These are phyloP conservation scores for Solanum gandarillasii DNA, from an alignment of 257 asterid species.

Conservation along the genomic window DNA sequence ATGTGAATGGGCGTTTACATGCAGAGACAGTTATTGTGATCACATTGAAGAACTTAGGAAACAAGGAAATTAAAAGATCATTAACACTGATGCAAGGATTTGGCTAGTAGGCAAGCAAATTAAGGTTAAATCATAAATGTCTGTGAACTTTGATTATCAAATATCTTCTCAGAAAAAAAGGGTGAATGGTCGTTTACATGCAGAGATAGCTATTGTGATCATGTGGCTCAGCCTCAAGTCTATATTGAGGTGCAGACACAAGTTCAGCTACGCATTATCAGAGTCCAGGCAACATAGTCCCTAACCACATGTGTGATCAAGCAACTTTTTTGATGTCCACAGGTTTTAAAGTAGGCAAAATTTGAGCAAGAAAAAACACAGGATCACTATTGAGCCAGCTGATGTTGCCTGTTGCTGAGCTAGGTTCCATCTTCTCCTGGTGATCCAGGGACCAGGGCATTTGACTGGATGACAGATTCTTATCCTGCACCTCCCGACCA, in stretches of 20 bases:
- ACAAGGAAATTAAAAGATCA: background rate
- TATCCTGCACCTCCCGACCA: background rate
- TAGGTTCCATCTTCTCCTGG: background rate
- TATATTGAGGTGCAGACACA: background rate
- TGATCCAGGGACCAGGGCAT: background rate
- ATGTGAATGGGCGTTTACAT: background rate
- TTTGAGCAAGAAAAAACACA: too few relatives aligned
- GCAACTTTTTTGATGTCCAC: background rate
- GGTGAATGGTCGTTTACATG: background rate
- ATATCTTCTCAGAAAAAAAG: background rate
- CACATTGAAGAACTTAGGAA: background rate
- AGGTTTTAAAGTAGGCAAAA: background rate
- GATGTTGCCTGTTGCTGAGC: background rate
- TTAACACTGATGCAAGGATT: background rate
- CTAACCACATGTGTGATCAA: background rate
- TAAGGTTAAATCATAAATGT: background rate
- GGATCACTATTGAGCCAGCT: background rate
- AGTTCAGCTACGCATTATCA: too few relatives aligned
- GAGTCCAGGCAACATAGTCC: background rate
- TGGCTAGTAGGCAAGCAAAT: background rate
- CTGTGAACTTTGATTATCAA: background rate
- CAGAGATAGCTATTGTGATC: background rate
- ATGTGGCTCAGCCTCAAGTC: background rate
- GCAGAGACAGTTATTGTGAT: background rate
- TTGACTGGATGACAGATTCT: background rate